Evolutionary conservation across 805 yeast genomes (phyloP).

Genomic region (Spathaspora passalidarum): DNA sequence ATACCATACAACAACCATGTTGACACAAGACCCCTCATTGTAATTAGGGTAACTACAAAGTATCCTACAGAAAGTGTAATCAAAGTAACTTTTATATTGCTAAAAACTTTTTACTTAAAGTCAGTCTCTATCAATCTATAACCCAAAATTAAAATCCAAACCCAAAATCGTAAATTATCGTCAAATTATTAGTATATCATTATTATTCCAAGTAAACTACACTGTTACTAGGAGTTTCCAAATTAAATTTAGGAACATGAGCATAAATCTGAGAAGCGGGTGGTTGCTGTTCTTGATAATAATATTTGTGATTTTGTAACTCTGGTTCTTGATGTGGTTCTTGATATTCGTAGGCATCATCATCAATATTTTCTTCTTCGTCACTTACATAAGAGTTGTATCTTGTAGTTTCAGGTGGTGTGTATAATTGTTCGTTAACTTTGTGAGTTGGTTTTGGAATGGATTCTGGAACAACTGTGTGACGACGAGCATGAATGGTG

Average conservation of each 20-base stretch:
- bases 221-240: slow-evolving; percentile 8
- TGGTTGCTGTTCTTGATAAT: slow-evolving; percentile 3
- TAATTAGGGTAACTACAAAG: no score
- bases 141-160: not conserved
- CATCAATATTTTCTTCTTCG: slow-evolving; percentile 7
- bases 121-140: not conserved
- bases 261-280: slow-evolving; percentile 2
- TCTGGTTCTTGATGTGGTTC: not conserved
- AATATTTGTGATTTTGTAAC: not conserved
- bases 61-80: no score
- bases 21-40: no score
- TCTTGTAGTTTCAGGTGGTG: slow-evolving; percentile 12
- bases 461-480: not conserved
- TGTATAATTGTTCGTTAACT: slow-evolving; percentile 8
- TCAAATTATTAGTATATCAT: not conserved
- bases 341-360: slow-evolving; percentile 5
- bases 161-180: slow-evolving; percentile 2
- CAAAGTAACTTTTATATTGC: not conserved
- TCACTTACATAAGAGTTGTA: slow-evolving; percentile 10
- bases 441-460: not conserved
- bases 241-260: slow-evolving; percentile 5
- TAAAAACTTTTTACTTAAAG: not conserved
- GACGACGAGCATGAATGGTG: not conserved
- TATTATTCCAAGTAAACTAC: slow-evolving; percentile 6
- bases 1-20: no score